phyloP scores from a whole-genome alignment of 202 grass and related monocot species.

The Cymbopogon flexuosus region DNA sequence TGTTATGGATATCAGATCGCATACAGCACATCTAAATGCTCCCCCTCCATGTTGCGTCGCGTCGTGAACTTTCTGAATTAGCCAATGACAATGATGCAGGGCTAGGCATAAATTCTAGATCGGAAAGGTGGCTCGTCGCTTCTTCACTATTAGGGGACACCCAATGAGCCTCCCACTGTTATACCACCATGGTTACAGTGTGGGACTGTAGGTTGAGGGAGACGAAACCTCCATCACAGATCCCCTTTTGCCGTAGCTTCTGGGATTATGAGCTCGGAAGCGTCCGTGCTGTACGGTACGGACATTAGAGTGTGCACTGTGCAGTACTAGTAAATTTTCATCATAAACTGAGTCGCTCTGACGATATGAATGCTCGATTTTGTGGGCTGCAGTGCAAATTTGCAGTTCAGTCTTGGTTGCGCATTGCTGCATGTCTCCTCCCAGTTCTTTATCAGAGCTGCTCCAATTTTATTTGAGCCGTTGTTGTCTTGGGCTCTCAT shows the following conservation, averaged over 20 bases:
- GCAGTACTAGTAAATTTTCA: neutral
- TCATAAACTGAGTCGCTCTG: neutral
- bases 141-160: neutral
- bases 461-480: neutral
- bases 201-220: neutral
- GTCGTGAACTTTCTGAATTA: conserved; percentile 1
- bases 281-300: neutral
- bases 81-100: neutral
- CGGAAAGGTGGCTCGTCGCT: neutral
- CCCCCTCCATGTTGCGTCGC: neutral
- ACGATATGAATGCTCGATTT: neutral
- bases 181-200: neutral
- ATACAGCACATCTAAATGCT: neutral
- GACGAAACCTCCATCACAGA: neutral
- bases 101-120: neutral
- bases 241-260: neutral
- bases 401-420: neutral
- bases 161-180: neutral
- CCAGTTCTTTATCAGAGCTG: neutral
- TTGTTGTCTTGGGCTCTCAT: conserved; percentile 1
- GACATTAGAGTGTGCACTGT: neutral
- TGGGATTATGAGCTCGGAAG: neutral
- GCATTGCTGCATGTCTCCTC: neutral
- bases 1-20: conserved; percentile 27
- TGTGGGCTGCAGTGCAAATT: neutral